Conservation (phyloP, 164 flowering plant species). For the Pachysandra terminalis region DNA sequence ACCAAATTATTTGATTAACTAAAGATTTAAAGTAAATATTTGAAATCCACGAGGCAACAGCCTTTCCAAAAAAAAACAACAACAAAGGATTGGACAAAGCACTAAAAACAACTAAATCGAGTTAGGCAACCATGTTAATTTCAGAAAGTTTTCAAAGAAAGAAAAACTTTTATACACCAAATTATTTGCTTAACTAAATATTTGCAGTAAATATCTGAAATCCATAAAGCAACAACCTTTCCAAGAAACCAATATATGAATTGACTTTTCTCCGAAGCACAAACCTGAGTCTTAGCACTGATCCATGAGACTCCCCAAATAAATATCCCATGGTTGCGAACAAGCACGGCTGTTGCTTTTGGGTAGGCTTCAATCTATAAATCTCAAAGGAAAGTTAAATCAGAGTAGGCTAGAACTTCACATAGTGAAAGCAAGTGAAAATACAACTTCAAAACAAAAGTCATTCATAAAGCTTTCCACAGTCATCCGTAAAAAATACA, state of each 20-base stretch:
- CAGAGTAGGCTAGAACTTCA: not conserved
- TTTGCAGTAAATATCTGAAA: not conserved
- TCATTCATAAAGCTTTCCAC: not conserved
- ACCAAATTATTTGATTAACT: not conserved
- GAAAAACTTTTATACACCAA: not conserved
- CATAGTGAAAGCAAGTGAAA: not conserved
- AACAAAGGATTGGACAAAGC: not conserved
- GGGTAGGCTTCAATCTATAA: constrained; percentile 91
- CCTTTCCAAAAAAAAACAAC: not conserved
- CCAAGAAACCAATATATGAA: constrained; percentile 4
- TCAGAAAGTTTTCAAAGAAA: not conserved
- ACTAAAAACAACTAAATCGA: not conserved
- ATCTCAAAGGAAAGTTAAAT: constrained; percentile 9
- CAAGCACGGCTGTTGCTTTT: constrained; percentile 95
- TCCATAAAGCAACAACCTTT: not conserved
- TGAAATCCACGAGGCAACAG: not conserved
- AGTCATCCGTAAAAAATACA: not conserved
- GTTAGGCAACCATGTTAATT: too few relatives aligned
- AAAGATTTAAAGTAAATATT: not conserved
- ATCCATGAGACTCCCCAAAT: constrained; percentile 99
- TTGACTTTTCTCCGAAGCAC: constrained; percentile 11
- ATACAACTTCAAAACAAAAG: constrained; percentile 1
- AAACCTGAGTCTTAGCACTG: constrained; percentile 95
- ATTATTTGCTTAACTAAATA: not conserved
- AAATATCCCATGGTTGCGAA: constrained; percentile 95